Evolutionary conservation across 1,139 yeast species (phyloP), one percentile per base, ranked within the genome.

Genomic region (Candida glucosophila): DNA sequence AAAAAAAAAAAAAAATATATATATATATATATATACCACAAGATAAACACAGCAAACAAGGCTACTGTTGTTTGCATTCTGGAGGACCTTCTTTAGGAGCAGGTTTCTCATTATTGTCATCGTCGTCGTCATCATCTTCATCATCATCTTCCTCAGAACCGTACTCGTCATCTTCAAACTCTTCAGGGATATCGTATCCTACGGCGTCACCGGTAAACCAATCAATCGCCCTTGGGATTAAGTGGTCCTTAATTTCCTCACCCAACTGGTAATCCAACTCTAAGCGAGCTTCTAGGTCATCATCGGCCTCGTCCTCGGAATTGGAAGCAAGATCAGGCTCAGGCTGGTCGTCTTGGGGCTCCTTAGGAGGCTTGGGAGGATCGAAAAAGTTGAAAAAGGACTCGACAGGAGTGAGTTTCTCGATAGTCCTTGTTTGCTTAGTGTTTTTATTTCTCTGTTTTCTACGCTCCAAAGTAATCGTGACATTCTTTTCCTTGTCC

Each of bases 151-250:
- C 66, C 13, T 59, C 74, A 11, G 53, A 70, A 12, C 55, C 71
- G 4, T 55, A 67, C 7, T 72, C 46, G 50, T 76, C 63, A 9
- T 52, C 67, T 18, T 59, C 69, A 24, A 54, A 55, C 24, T 59
- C 68, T 25, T 58, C 67, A 15, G 63, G 59, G 44, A 52, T 66
- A 19, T 64, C 74, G 38, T 55, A 68, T 27, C 68, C 73, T 32
- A 88, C 72, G n/a, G 98, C 98, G 40, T 81, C 86, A 27, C 98
- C 97, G 11, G 97, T 88, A 54, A 85, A 90, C 97, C 97, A 90
- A 55, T 88, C 96, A 44, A 90, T 73, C 29, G 97, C 97, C 47
- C 95, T 76, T 37, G 97, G 96, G 40, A 90, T 80, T 51, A 90
- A 72, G 55, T 92, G 79, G 54, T 92, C 97, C 64, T 92, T 90